Evolutionary conservation across 106 monocot genomes (phyloP).

Genomic region (Phalaenopsis aphrodite): DNA sequence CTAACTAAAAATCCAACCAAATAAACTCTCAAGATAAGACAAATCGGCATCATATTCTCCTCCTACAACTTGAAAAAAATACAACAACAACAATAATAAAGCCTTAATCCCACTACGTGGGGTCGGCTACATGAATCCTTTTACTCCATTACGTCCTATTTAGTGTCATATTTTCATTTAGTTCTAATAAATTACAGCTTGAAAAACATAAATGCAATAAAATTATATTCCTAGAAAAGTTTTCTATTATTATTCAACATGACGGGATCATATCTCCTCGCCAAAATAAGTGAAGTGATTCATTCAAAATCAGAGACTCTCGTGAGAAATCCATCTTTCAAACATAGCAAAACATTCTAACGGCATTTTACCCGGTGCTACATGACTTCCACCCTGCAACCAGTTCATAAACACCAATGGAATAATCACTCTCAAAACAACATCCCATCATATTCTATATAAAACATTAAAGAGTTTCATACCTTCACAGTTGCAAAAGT

Average conservation of each 20-base stretch:
- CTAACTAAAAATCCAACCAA: background rate
- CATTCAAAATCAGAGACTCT: background rate
- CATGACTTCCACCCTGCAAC: slow-evolving; percentile 10
- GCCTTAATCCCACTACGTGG: too few relatives aligned
- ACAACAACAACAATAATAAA: background rate
- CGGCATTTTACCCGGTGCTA: slow-evolving; percentile 1
- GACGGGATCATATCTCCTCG: background rate
- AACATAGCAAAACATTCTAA: slow-evolving; percentile 2
- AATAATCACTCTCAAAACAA: background rate
- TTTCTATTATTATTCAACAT: background rate
- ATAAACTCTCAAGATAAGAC: background rate
- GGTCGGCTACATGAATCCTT: too few relatives aligned
- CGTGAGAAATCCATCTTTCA: slow-evolving; percentile 3
- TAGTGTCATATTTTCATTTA: too few relatives aligned
- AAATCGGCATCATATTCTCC: background rate
- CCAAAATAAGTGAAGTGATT: background rate
- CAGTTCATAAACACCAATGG: background rate
- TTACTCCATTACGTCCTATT: too few relatives aligned
- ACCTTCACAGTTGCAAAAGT: slow-evolving; percentile 75
- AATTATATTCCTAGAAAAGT: background rate
- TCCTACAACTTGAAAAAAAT: background rate
- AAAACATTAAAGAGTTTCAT: background rate
- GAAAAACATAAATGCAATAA: background rate
- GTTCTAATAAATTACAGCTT: too few relatives aligned
- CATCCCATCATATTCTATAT: background rate